Percentiles rank a stretch among this genome's conserved stretches.
These are phyloP conservation scores for Aspergillus eucalypticola DNA, from an alignment of 2,329 filamentous ascomycete genomes.

Conservation along the genomic window DNA sequence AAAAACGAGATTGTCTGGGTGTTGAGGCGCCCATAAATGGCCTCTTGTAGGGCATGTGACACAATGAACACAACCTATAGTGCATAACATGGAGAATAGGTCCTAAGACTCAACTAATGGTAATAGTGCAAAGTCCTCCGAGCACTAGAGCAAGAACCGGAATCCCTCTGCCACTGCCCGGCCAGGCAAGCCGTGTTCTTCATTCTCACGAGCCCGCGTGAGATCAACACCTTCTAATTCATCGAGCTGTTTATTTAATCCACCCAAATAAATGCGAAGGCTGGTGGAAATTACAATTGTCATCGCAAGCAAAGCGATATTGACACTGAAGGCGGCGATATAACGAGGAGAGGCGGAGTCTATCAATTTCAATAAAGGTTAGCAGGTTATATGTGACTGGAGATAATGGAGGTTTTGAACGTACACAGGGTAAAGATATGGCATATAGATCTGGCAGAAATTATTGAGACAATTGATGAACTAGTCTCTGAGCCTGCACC, in stretches of 20 bases:
- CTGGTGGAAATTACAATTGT: background rate
- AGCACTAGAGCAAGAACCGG: background rate
- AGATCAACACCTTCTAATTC: background rate
- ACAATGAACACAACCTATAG: no score
- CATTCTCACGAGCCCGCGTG: background rate
- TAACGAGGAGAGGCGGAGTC: background rate
- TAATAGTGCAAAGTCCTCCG: no score
- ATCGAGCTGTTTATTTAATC: background rate
- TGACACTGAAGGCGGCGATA: background rate
- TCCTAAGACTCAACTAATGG: no score
- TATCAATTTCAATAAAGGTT: fast-evolving
- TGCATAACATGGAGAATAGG: no score
- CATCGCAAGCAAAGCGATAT: background rate
- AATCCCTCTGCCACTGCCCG: background rate
- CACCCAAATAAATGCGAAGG: background rate
- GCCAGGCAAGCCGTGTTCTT: background rate
- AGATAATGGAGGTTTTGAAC: background rate
- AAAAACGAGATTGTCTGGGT: no score
- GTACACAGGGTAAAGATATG: background rate
- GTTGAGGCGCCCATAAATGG: no score
- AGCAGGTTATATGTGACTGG: background rate
- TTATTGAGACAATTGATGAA: background rate
- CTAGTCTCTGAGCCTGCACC: no score
- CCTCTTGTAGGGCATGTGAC: no score
- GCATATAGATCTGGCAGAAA: background rate